Percentiles rank a stretch among this genome's conserved stretches.
phyloP scores from a whole-genome alignment of 2,329 filamentous ascomycete genomes.

The Chaetomium sp. region DNA sequence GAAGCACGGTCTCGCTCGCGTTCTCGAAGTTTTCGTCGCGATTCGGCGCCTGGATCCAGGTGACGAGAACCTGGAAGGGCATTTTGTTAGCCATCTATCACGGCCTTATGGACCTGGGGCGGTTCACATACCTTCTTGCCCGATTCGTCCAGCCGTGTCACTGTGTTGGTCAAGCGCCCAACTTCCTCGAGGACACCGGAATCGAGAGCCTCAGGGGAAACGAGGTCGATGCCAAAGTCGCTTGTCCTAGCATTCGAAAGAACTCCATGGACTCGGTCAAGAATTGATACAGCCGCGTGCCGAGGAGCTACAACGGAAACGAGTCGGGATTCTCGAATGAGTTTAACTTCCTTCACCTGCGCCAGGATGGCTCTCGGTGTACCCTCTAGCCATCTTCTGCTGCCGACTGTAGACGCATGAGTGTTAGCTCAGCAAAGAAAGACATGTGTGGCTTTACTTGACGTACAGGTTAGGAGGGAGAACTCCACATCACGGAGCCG shows the following conservation, averaged over 20 bases:
- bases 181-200: conserved; percentile 41
- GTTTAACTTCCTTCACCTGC: conserved; percentile 44
- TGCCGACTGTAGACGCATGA: conserved; percentile 39
- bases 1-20: conserved; percentile 48
- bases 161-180: conserved; percentile 43
- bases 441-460: not conserved
- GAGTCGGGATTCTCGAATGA: conserved; percentile 36
- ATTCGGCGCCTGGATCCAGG: conserved; percentile 46
- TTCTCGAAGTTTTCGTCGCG: conserved; percentile 42
- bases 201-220: conserved; percentile 35
- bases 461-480: conserved; percentile 50
- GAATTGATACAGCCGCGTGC: conserved; percentile 41
- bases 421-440: conserved; percentile 18
- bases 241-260: conserved; percentile 37
- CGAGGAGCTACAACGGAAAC: conserved; percentile 45
- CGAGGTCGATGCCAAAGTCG: conserved; percentile 34
- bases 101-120: not conserved
- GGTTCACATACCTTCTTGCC: conserved; percentile 30
- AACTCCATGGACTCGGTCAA: conserved; percentile 40
- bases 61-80: conserved; percentile 40
- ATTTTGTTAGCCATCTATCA: not conserved
- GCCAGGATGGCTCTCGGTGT: conserved; percentile 40
- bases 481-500: conserved; percentile 47
- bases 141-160: conserved; percentile 43
- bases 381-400: conserved; percentile 40